Conservation (phyloP, 768 basidiomycete genomes). For the Kondoa subrosea region DNA sequence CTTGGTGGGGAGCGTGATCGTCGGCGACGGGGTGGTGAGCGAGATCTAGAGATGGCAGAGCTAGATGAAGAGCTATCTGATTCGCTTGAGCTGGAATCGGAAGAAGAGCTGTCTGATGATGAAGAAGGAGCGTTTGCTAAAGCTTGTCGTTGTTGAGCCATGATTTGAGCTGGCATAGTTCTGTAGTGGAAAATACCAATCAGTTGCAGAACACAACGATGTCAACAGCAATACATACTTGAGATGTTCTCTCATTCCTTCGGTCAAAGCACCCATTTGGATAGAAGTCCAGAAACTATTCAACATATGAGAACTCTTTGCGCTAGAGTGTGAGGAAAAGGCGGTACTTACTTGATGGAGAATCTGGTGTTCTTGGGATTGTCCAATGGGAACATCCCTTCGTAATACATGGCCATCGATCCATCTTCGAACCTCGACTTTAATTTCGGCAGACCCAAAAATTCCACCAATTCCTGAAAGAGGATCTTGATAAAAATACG, state of each 20-base stretch:
- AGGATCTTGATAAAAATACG: constrained; percentile 97
- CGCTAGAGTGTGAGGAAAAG: neutral
- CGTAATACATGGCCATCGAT: constrained; percentile 54
- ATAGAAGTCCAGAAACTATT: constrained; percentile 98
- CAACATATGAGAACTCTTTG: constrained; percentile 40
- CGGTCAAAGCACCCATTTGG: constrained; percentile 73
- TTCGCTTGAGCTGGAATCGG: constrained; percentile 3
- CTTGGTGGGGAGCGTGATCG: neutral
- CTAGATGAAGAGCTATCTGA: neutral
- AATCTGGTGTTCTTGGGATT: constrained; percentile 84
- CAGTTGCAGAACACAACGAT: neutral
- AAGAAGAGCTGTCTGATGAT: neutral
- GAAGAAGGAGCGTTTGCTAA: neutral
- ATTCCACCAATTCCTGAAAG: constrained; percentile 86
- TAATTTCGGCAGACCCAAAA: constrained; percentile 72
- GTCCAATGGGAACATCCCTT: constrained; percentile 85
- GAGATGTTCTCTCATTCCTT: constrained; percentile 90
- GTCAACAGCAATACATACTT: constrained; percentile 37
- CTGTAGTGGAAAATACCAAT: neutral
- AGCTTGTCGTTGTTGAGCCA: constrained; percentile 4
- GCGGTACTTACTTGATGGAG: constrained; percentile 25
- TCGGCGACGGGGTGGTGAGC: neutral
- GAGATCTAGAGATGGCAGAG: neutral
- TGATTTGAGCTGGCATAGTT: constrained; percentile 1
- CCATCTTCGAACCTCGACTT: constrained; percentile 79